phyloP scores from a whole-genome alignment of 176 grass and related monocot genomes.

The Juncus effusus region DNA sequence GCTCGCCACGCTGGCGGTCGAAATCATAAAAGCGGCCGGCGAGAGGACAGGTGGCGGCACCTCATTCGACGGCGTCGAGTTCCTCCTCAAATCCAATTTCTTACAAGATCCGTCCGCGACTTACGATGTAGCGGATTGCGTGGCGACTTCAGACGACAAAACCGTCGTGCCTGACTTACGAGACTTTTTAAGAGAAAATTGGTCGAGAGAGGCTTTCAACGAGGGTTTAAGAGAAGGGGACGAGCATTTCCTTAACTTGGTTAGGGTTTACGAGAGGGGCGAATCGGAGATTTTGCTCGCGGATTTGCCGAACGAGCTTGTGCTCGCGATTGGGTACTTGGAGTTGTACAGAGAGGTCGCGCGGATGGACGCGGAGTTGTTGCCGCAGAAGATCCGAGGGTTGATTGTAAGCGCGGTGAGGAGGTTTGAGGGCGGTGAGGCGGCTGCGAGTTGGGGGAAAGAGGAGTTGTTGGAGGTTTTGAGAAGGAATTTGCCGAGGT shows the following conservation, averaged over 20 bases:
- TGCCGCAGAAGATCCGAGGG: constrained; percentile 63
- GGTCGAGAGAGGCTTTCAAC: constrained; percentile 52
- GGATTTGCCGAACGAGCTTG: constrained; percentile 49
- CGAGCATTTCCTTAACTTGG: constrained; percentile 57
- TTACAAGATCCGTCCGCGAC: constrained; percentile 52
- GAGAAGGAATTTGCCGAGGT: constrained; percentile 49
- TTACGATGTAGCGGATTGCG: constrained; percentile 54
- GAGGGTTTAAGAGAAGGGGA: constrained; percentile 40
- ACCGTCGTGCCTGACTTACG: constrained; percentile 40
- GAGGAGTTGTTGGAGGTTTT: constrained; percentile 50
- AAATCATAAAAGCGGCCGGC: constrained; percentile 65
- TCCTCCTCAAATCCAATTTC: constrained; percentile 68
- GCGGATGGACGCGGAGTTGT: constrained; percentile 23
- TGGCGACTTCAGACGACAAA: constrained; percentile 30
- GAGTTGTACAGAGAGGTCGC: constrained; percentile 49
- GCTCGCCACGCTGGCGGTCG: constrained; percentile 45
- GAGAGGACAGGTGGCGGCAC: constrained; percentile 42
- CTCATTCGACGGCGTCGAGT: constrained; percentile 67
- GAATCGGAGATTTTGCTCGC: constrained; percentile 43
- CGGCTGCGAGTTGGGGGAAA: constrained; percentile 27
- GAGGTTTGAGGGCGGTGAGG: constrained; percentile 34
- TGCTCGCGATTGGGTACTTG: constrained; percentile 51
- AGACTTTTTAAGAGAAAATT: constrained; percentile 62
- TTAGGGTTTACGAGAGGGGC: constrained; percentile 50
- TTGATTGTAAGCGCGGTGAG: constrained; percentile 47